phyloP scores from a whole-genome alignment of 257 asterid genomes.

The Solanum piurae region DNA sequence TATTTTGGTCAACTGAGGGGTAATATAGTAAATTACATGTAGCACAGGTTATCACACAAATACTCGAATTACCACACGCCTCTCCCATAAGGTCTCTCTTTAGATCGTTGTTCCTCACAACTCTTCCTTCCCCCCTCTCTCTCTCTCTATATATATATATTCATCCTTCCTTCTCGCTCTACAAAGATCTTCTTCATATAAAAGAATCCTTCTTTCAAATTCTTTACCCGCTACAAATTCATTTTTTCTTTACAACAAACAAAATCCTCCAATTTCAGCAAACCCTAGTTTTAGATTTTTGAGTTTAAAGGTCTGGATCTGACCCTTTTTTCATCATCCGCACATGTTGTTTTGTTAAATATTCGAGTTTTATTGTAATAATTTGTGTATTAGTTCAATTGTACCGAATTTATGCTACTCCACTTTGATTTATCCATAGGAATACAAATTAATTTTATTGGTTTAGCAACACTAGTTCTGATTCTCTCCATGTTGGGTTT shows the following conservation, averaged over 20 bases:
- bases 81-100: constrained; percentile 8
- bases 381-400: not conserved
- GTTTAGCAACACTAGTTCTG: not conserved
- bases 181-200: constrained; percentile 20
- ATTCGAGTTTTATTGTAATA: not conserved
- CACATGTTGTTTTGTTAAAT: not conserved
- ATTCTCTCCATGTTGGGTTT: not conserved
- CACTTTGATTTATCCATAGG: not conserved
- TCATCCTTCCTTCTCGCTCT: not conserved
- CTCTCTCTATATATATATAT: not conserved
- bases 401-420: not conserved
- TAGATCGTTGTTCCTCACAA: not conserved
- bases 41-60: constrained; percentile 3
- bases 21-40: not conserved
- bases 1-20: not conserved
- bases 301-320: not conserved
- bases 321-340: not conserved
- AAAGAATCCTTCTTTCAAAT: constrained; percentile 27
- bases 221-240: constrained; percentile 32
- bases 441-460: not conserved
- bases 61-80: constrained; percentile 3
- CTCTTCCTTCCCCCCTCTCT: not conserved
- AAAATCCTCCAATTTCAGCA: not conserved
- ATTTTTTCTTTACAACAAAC: not conserved
- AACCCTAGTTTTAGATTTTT: constrained; percentile 25